Conservation (phyloP, 805 yeast genomes). For the Lachancea thermotolerans region DNA sequence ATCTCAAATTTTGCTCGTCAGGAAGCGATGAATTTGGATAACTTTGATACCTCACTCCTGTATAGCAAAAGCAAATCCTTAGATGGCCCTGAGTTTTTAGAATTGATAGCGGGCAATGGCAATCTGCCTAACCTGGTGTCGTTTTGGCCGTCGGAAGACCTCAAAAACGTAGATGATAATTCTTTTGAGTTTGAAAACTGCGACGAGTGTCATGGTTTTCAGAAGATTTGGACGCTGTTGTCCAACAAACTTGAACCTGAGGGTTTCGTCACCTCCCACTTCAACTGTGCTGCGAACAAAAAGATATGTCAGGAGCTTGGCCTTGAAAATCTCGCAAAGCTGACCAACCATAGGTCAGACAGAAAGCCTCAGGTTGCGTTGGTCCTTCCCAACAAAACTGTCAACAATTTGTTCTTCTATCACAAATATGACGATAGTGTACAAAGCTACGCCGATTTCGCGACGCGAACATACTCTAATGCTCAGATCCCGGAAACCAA, state of each 20-base stretch:
- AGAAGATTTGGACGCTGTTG: constrained; percentile 51
- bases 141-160: constrained; percentile 55
- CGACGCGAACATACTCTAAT: constrained; percentile 42
- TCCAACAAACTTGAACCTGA: constrained; percentile 40
- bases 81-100: constrained; percentile 38
- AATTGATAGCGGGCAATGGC: constrained; percentile 45
- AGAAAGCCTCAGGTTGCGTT: constrained; percentile 40
- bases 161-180: constrained; percentile 29
- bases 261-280: constrained; percentile 43
- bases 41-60: constrained; percentile 32
- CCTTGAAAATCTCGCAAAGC: constrained; percentile 30
- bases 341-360: constrained; percentile 10
- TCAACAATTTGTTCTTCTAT: constrained; percentile 23
- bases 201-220: constrained; percentile 44
- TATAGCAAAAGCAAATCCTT: constrained; percentile 38
- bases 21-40: constrained; percentile 42
- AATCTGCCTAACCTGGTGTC: constrained; percentile 50
- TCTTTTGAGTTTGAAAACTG: constrained; percentile 36
- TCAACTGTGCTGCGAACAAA: constrained; percentile 50
- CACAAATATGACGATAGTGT: constrained; percentile 19
- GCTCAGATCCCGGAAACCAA: constrained; percentile 34
- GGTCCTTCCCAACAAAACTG: constrained; percentile 43
- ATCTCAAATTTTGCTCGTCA: constrained; percentile 49
- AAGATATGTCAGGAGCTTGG: constrained; percentile 49
- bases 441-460: constrained; percentile 38